Conservation (phyloP, 495 filamentous ascomycete genomes). For the Xylaria palmicola region DNA sequence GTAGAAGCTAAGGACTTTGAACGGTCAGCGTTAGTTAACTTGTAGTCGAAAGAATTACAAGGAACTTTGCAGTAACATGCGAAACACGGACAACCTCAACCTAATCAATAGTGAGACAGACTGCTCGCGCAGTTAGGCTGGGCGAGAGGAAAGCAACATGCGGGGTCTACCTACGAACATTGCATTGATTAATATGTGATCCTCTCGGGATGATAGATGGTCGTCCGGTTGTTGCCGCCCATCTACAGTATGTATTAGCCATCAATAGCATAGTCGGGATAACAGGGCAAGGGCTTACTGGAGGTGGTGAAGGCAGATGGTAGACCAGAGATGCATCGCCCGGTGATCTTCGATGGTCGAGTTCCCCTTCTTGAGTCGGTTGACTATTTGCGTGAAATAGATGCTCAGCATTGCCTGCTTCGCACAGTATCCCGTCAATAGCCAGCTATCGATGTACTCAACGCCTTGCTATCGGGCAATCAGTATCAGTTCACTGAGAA, state of each 20-base stretch:
- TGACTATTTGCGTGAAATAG: slow-evolving; percentile 29
- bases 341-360: slow-evolving; percentile 24
- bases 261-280: background rate
- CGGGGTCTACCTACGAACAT: slow-evolving; percentile 14
- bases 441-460: slow-evolving; percentile 35
- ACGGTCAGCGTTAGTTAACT: background rate
- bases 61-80: background rate
- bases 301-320: slow-evolving; percentile 32
- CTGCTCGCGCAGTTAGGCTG: background rate
- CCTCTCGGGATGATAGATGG: slow-evolving; percentile 28
- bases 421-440: slow-evolving; percentile 31
- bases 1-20: slow-evolving; percentile 30
- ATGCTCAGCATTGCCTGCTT: slow-evolving; percentile 35
- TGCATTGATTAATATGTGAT: slow-evolving; percentile 28
- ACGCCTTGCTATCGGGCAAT: slow-evolving; percentile 24
- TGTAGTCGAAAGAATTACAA: background rate
- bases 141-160: background rate
- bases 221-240: slow-evolving; percentile 31
- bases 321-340: slow-evolving; percentile 31
- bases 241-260: slow-evolving; percentile 12
- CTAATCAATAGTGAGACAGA: background rate
- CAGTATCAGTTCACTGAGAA: background rate
- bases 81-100: background rate
- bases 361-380: slow-evolving; percentile 23
- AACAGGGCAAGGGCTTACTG: slow-evolving; percentile 19